A percentile compares a stretch with the other conserved stretches of the same genome.
Evolutionary conservation across 371 early-diverging fungal species (phyloP).

Genomic region (Mortierella sp.): DNA sequence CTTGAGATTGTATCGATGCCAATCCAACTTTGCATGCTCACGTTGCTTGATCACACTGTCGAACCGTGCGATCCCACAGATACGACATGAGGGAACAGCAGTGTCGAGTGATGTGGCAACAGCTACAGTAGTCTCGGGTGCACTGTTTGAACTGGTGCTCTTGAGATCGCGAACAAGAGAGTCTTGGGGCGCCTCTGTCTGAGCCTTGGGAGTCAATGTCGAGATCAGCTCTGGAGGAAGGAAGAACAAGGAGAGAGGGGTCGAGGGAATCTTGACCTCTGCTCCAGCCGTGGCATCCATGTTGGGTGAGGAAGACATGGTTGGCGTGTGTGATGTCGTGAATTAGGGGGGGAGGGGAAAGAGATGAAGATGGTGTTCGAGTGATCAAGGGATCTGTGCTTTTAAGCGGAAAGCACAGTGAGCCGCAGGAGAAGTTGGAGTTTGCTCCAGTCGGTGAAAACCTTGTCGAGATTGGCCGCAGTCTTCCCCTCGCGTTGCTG

Average conservation of each 20-base stretch:
- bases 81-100: constrained; percentile 65
- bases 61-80: constrained; percentile 85
- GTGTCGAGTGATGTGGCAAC: constrained; percentile 32
- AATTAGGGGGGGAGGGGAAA: no score
- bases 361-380: no score
- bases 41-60: constrained; percentile 81
- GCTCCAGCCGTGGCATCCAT: no score
- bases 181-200: constrained; percentile 6
- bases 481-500: no score
- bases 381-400: no score
- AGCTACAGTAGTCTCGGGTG: neutral
- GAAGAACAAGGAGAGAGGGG: constrained; percentile 37
- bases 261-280: constrained; percentile 2
- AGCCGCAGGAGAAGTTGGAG: no score
- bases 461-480: no score
- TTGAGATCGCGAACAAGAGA: neutral
- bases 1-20: constrained; percentile 97
- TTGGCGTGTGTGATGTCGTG: no score
- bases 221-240: constrained; percentile 29
- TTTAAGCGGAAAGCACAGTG: no score
- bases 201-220: constrained; percentile 23
- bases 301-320: no score
- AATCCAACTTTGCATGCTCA: constrained; percentile 89
- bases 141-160: neutral
- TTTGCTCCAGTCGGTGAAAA: no score